A percentile compares a stretch with the other conserved stretches of the same genome.
phyloP scores from a whole-genome alignment of 306 rosid genomes.

The Sindora glabra region DNA sequence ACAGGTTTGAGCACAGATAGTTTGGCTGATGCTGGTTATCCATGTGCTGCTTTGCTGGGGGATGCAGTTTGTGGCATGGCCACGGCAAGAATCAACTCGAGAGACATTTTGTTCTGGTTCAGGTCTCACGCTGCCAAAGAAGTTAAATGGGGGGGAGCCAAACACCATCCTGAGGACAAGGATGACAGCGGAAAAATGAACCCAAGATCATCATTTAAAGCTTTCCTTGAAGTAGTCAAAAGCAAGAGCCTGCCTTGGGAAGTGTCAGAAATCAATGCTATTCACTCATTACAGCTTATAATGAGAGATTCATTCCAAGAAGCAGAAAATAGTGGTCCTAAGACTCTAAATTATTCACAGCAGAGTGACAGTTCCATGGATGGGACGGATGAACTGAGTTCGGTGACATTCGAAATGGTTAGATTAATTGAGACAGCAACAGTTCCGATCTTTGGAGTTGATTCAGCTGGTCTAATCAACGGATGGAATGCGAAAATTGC shows the following conservation, averaged over 20 bases:
- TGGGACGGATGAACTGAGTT: constrained; percentile 51
- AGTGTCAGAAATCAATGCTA: constrained; percentile 63
- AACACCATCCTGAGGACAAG: constrained; percentile 65
- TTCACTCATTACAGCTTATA: constrained; percentile 70
- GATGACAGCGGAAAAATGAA: constrained; percentile 65
- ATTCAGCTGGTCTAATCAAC: constrained; percentile 54
- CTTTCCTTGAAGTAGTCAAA: constrained; percentile 68
- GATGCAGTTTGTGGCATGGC: constrained; percentile 81
- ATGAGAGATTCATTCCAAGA: constrained; percentile 61
- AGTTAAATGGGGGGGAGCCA: constrained; percentile 82
- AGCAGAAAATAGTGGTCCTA: constrained; percentile 24
- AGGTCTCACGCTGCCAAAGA: constrained; percentile 68
- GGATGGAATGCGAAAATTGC: constrained; percentile 79
- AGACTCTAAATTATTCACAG: constrained; percentile 9
- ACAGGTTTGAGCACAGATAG: constrained; percentile 73
- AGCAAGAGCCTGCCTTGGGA: constrained; percentile 80
- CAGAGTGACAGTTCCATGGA: constrained; percentile 22
- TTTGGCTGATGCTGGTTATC: constrained; percentile 77
- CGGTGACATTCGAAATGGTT: constrained; percentile 77
- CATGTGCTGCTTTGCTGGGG: constrained; percentile 56
- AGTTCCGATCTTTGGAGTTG: constrained; percentile 76
- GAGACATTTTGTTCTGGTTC: constrained; percentile 83
- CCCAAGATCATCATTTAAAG: constrained; percentile 73
- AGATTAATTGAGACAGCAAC: constrained; percentile 81
- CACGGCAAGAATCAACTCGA: constrained; percentile 45